Conservation (phyloP, 495 filamentous ascomycete genomes). For the Thermochaetoides thermophila region DNA sequence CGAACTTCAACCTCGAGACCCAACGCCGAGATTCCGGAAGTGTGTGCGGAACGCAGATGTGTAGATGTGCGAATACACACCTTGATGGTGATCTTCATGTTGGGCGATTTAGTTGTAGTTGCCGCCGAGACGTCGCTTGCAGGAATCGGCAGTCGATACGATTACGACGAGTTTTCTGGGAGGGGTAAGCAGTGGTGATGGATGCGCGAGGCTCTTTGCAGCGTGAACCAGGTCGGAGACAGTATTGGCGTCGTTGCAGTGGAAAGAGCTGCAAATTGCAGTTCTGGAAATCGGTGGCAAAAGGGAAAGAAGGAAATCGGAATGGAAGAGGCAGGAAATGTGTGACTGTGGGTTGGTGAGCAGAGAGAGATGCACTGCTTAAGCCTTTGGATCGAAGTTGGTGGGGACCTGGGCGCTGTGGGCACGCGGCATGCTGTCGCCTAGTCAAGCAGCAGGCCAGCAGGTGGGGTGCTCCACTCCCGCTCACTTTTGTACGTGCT, state of each 20-base stretch:
- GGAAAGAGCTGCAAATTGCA: background rate
- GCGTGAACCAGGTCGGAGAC: too few species aligned
- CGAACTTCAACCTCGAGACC: too few species aligned
- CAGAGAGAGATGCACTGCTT: background rate
- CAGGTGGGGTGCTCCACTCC: conserved; percentile 4
- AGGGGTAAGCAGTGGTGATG: background rate
- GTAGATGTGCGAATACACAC: too few species aligned
- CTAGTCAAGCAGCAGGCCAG: too few species aligned
- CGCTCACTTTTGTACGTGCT: background rate
- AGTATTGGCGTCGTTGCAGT: background rate
- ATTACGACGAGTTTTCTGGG: background rate
- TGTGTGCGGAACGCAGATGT: too few species aligned
- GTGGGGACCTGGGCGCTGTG: background rate
- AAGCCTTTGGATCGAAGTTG: background rate
- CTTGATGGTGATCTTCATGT: conserved; percentile 39
- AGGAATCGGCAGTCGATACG: too few species aligned
- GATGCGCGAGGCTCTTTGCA: background rate
- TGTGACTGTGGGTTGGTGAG: background rate
- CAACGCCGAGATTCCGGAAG: too few species aligned
- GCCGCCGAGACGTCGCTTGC: conserved; percentile 19
- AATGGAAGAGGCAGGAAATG: background rate
- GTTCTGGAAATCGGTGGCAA: conserved; percentile 6
- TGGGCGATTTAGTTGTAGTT: conserved; percentile 20
- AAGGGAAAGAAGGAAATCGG: conserved; percentile 1
- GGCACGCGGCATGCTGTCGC: conserved; percentile 8